Evolutionary conservation across 2,329 filamentous ascomycete species (phyloP), one percentile per base, ranked within the genome.

Genomic region (Westerdykella aurantiaca): DNA sequence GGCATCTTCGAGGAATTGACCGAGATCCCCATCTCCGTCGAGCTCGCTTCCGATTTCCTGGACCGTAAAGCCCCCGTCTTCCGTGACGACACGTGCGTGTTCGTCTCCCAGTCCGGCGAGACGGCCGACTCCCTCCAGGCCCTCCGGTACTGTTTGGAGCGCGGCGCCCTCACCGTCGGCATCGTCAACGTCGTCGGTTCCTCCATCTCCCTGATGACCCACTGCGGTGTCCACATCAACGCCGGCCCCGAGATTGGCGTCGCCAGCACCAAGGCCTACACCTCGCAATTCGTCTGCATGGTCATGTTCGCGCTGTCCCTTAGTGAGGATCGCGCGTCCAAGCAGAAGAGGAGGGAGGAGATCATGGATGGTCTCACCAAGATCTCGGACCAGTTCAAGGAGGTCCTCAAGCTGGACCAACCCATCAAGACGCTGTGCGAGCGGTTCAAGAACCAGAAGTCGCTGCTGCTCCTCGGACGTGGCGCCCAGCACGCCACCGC

Each of bases 181-280:
- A 90, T 97, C 56, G 93, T 98, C 72, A 98, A 98, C 75, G 89
- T 95, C 49, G 93, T 98, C 61, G 93, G 93, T 61, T 97, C 93
- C 44, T 96, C 90, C 66, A 98, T 98, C 72, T 98, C 93, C 38
- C 85, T 98, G 60, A 85, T 98, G 63, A 98, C 93, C 53, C 93
- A 98, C 81, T 98, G 93, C 64, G 93, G 93, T 89, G 93, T 98
- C 44, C 93, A 98, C 78, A 90, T 98, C 77, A 98, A 98, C 72
- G 93, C 93, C 56, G 93, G 93, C 45, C 93, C 93, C 42, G 93
- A 98, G 72, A 97, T 98, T 52, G 93, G 93, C 82, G 93, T 98
- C 54, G 93, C 93, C 48, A 97, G 91, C 38, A 98, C 93, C 71
- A 98, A 98, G 79, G 93, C 93, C 33, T 98, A 98, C 76, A 98